Percentiles rank a stretch among this genome's conserved stretches.
Conservation (phyloP, 169 alveolate species). For the Neospora caninum region DNA sequence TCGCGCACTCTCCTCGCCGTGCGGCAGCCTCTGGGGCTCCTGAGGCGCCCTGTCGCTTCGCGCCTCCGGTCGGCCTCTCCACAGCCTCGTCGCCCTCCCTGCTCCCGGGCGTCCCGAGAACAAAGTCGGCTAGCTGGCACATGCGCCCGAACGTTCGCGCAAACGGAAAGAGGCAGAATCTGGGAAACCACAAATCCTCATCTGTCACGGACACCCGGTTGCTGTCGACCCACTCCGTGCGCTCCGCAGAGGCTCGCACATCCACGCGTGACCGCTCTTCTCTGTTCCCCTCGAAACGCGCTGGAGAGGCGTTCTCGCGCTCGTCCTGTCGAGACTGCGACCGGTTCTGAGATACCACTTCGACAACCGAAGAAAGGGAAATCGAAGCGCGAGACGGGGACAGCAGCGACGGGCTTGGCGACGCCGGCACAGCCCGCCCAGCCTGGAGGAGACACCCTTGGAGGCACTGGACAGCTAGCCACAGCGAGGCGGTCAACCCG, state of each 20-base stretch:
- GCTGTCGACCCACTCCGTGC: too few relatives aligned
- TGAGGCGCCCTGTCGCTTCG: too few relatives aligned
- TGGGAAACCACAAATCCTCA: neutral
- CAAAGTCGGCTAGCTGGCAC: conserved; percentile 18
- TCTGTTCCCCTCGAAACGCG: too few relatives aligned
- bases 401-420: neutral
- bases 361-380: too few relatives aligned
- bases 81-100: neutral
- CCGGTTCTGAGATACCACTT: too few relatives aligned
- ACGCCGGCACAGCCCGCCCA: neutral
- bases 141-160: neutral
- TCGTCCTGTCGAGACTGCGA: too few relatives aligned
- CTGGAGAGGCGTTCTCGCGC: too few relatives aligned
- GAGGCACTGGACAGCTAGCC: neutral
- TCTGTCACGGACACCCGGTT: too few relatives aligned
- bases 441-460: conserved; percentile 5
- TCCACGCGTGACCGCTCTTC: too few relatives aligned
- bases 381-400: too few relatives aligned
- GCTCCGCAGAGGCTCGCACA: too few relatives aligned
- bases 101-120: neutral
- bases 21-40: too few relatives aligned
- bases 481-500: neutral
- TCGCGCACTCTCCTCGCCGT: neutral
- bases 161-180: neutral
- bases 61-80: neutral